Base-by-base conservation (phyloP, 2,329 filamentous ascomycete genomes). In the Ambrosiella xylebori region DNA sequence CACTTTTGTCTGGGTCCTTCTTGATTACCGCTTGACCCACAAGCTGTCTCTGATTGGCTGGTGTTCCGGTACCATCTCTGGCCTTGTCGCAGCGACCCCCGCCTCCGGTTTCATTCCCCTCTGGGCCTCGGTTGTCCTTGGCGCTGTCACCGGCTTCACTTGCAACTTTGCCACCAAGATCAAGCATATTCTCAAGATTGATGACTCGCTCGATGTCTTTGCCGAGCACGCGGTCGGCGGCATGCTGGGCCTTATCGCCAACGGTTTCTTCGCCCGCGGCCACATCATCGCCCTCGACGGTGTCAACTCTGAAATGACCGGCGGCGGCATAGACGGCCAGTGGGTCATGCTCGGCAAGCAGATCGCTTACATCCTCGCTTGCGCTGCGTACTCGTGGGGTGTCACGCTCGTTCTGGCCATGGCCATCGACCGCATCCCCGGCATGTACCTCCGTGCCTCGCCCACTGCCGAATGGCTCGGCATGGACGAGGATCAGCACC, bases 11-110 rank as follows among this genome's bases (percentile, higher is more conserved):
- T 98, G 93, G 93, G 89, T 90, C 66, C 72, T 97, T 53, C 88
- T 97, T 65, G 93, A 98, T 79, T 97, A 84, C 80, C 85, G 93
- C 61, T 81, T 97, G 60, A 89, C 89, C 61, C 83, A 83, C 71
- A 96, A 96, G 76, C 95, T 90, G 89, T 95, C 78, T 47, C 83
- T 85, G 71, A 82, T 85, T 62, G 82, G 82, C 64, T 85, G 82
- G 80, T 86, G 82, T 69, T 85, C 82, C 11, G 82, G 82, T 59
- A 79, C 79, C 63, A 86, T 86, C 63, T 85, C 81, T 35, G 82
- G 82, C 58, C 81, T 85, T 52, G 82, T 86, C 54, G 80, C 82
- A 61, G 82, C 82, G 54, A 85, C 82, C 37, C 82, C 82, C 13
- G 81, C 82, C 35, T 84, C 81, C 47, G 82, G 82, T 64, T 83